phyloP scores from a whole-genome alignment of 2,329 filamentous ascomycete species.

The Balansia obtecta region DNA sequence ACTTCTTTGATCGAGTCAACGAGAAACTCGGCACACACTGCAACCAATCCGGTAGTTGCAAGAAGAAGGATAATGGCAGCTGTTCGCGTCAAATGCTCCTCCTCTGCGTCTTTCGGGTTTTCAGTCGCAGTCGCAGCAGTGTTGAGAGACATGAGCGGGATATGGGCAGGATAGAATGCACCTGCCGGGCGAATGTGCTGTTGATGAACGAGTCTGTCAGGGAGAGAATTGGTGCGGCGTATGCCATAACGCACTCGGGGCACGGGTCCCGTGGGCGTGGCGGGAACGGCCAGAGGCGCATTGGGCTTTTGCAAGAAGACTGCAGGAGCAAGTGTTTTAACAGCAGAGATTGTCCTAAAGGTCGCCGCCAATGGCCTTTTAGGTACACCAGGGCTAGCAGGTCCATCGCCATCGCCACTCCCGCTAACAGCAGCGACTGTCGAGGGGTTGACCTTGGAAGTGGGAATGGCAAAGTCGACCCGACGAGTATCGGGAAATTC shows the following conservation, averaged over 20 bases:
- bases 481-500: constrained; percentile 29
- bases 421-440: constrained; percentile 15
- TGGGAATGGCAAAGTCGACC: constrained; percentile 42
- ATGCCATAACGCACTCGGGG: constrained; percentile 51
- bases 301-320: constrained; percentile 47
- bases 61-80: constrained; percentile 50
- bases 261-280: constrained; percentile 30
- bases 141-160: constrained; percentile 26
- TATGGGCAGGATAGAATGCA: constrained; percentile 34
- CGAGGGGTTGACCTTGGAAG: constrained; percentile 11
- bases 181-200: constrained; percentile 33
- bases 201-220: constrained; percentile 47
- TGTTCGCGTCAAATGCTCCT: constrained; percentile 38
- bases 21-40: constrained; percentile 58
- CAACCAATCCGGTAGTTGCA: constrained; percentile 51
- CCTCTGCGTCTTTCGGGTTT: constrained; percentile 21
- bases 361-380: constrained; percentile 37
- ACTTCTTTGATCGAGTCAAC: constrained; percentile 55
- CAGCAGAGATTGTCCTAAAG: constrained; percentile 43
- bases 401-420: constrained; percentile 14
- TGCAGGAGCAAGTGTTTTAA: constrained; percentile 57
- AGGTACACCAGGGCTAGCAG: constrained; percentile 4
- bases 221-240: constrained; percentile 62
- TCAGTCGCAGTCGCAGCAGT: constrained; percentile 15
- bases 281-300: constrained; percentile 9